Base-by-base conservation (phyloP, 257 asterid species). In the Ballota nigra region DNA sequence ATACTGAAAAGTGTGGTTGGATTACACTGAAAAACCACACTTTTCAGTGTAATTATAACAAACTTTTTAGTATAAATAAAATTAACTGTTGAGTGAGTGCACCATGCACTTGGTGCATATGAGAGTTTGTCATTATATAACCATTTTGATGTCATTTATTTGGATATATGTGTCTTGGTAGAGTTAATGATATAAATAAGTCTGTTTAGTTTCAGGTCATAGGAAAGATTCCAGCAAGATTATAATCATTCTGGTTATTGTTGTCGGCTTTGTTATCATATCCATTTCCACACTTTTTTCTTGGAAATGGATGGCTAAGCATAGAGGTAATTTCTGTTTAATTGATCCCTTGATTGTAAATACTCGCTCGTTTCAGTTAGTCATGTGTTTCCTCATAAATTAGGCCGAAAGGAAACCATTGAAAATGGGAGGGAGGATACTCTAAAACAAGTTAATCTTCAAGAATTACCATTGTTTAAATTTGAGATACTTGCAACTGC, bases 281-380 rank as follows among this genome's bases (percentile, higher is more conserved):
- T 43, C 62, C 22, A 9, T 76, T 23, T 66, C 63, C 23, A 63
- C 74, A 11, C 83, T 22, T 64, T 22, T 81, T 45, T 31, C 60
- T 29, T 63, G 87, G 86, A 84, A 58, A 63, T 79, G 82, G 78
- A 57, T 74, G 59, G 40, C 74, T 38, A 80, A 74, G 72, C 62
- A 15, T 8, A 78, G 77, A 82, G 89, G 96, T 88, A 83, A 69
- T n/a, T n/a, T n/a, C n/a, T n/a, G n/a, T n/a, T n/a, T 41, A 7
- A 12, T 59, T 62, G 20, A 34, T 34, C 40, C 40, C 9, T 0
- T 34, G 0, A 34, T 34, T 34, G 7, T n/a, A n/a, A n/a, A n/a
- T n/a, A n/a, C n/a, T n/a, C n/a, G n/a, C n/a, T n/a, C n/a, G n/a
- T 34, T 45, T 40, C 11, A 29, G n/a, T 36, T 47, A 29, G 60